These are phyloP conservation scores for Exophiala alcalophila DNA, from an alignment of 2,329 filamentous ascomycete species.

Conservation along the genomic window DNA sequence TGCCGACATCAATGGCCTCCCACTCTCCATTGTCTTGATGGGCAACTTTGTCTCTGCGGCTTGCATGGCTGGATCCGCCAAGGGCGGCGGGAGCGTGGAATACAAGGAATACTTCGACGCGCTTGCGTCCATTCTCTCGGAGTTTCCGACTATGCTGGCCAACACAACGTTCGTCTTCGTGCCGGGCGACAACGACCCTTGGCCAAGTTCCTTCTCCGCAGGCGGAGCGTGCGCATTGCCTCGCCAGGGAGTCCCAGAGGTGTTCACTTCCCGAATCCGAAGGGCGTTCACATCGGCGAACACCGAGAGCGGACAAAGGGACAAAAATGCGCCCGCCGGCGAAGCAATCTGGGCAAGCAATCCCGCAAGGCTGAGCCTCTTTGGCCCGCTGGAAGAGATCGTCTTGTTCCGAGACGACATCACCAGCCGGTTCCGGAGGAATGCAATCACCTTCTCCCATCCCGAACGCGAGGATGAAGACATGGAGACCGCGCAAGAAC, in stretches of 20 bases:
- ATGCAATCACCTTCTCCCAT: constrained; percentile 66
- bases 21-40: constrained; percentile 76
- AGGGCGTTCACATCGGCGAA: constrained; percentile 78
- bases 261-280: constrained; percentile 85
- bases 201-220: constrained; percentile 73
- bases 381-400: constrained; percentile 84
- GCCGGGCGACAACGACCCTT: constrained; percentile 96
- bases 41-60: constrained; percentile 73
- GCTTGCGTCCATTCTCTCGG: constrained; percentile 74
- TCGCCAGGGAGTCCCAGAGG: constrained; percentile 65
- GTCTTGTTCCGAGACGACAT: constrained; percentile 86
- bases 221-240: constrained; percentile 48
- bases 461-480: constrained; percentile 35
- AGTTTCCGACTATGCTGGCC: constrained; percentile 77
- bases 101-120: constrained; percentile 96
- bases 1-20: constrained; percentile 52
- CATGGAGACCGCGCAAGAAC: too few species aligned
- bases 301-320: constrained; percentile 58
- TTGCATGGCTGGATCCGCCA: constrained; percentile 59
- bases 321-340: constrained; percentile 55
- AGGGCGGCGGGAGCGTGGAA: constrained; percentile 78
- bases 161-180: constrained; percentile 86
- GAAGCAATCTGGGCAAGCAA: constrained; percentile 87
- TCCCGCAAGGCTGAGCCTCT: constrained; percentile 75
- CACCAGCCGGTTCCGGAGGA: constrained; percentile 71